Conservation (phyloP, 2,329 filamentous ascomycete genomes). For the Cercospora sesami region DNA sequence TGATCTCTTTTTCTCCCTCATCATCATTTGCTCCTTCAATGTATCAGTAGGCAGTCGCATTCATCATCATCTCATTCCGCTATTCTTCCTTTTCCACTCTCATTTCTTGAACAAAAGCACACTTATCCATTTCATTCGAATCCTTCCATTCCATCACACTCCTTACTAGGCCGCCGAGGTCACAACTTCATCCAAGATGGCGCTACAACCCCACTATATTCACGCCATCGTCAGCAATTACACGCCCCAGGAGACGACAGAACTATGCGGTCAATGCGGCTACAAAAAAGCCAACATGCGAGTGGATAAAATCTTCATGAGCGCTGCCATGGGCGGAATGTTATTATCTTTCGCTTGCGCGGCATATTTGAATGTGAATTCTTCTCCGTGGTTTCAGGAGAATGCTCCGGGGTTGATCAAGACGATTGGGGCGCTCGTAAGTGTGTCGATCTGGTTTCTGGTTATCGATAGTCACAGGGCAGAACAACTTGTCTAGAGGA, state of each 20-base stretch:
- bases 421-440: slow-evolving; percentile 33
- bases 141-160: too few relatives aligned
- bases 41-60: not conserved
- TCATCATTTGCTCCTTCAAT: not conserved
- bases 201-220: slow-evolving; percentile 12
- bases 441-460: too few relatives aligned
- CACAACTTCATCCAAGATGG: not conserved
- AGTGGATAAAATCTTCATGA: slow-evolving; percentile 55
- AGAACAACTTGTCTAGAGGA: too few relatives aligned
- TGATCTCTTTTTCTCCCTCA: not conserved
- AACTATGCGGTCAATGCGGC: slow-evolving; percentile 54
- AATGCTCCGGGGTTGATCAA: slow-evolving; percentile 39
- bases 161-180: not conserved
- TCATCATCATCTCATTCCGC: not conserved
- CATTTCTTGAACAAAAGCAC: not conserved
- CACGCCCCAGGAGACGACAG: slow-evolving; percentile 46
- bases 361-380: slow-evolving; percentile 29
- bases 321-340: slow-evolving; percentile 53
- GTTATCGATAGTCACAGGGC: too few relatives aligned
- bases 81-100: not conserved
- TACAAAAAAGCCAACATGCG: slow-evolving; percentile 55
- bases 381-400: slow-evolving; percentile 38
- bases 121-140: not conserved
- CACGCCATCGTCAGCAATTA: slow-evolving; percentile 25
- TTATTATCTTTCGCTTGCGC: slow-evolving; percentile 55